Percentiles rank a stretch among this genome's conserved stretches.
phyloP scores from a whole-genome alignment of 2,329 filamentous ascomycete genomes.

The Didymellaceae sp. region DNA sequence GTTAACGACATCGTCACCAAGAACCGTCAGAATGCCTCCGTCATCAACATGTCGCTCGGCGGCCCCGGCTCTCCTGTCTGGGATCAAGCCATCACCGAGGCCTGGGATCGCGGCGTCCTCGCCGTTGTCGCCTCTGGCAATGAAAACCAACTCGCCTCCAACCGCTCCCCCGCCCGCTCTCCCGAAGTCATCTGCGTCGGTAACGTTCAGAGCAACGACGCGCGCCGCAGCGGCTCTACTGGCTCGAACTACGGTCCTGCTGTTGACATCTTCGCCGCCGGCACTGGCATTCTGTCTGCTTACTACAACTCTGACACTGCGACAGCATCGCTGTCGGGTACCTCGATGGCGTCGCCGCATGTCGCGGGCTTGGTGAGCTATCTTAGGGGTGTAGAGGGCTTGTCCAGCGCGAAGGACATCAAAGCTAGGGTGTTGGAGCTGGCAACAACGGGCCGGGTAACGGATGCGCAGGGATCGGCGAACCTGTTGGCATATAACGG shows the following conservation, averaged over 20 bases:
- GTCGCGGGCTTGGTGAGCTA: constrained; percentile 73
- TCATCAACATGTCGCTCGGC: constrained; percentile 50
- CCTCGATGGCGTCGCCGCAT: constrained; percentile 71
- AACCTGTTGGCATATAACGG: too few species aligned
- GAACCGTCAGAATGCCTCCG: constrained; percentile 34
- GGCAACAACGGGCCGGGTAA: constrained; percentile 30
- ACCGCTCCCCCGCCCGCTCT: constrained; percentile 41
- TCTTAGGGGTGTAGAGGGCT: constrained; percentile 62
- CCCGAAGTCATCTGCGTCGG: constrained; percentile 48
- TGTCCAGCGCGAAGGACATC: constrained; percentile 23
- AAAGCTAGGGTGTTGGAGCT: constrained; percentile 31
- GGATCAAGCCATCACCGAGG: constrained; percentile 44
- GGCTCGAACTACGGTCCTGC: constrained; percentile 49
- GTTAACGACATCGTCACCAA: constrained; percentile 43
- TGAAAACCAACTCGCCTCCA: constrained; percentile 32
- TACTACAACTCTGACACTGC: constrained; percentile 53
- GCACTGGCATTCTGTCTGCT: constrained; percentile 52
- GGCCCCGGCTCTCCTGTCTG: constrained; percentile 33
- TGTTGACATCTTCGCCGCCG: constrained; percentile 50
- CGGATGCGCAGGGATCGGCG: constrained; percentile 25
- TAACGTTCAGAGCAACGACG: constrained; percentile 37
- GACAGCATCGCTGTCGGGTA: constrained; percentile 60
- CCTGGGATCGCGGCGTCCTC: constrained; percentile 43
- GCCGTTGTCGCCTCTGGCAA: constrained; percentile 48
- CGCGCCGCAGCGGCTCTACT: constrained; percentile 20